Base-by-base conservation (phyloP, 75 land plant species). In the Cryptomeria japonica region DNA sequence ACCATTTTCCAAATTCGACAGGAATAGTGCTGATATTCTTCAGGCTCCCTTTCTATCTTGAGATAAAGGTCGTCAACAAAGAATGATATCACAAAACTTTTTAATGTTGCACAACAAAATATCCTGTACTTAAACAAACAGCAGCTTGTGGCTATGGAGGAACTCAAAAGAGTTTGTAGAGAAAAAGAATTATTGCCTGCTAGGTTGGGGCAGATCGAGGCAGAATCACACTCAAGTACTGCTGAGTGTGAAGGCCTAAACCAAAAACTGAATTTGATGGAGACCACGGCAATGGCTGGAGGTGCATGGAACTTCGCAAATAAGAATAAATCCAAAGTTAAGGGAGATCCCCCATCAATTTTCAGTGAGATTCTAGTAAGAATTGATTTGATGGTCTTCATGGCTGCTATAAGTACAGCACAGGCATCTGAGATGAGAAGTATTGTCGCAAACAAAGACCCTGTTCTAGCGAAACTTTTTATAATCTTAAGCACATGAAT, bases 141-240 rank as follows among this genome's bases (percentile, higher is more conserved):
- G 72, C 91, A 91, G 86, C 93, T 92, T 19, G 70, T 92, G 86
- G 93, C 95, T 36, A 80, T 92, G 15, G 95, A 94, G 89, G 91
- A 94, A 88, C 91, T 94, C 70, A 87, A 92, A 94, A 42, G 84
- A 83, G 83, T 76, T 53, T 89, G 86, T 42, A 79, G 49, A 46
- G 93, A 94, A 44, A 92, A 93, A 77, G 38, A 91, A 37, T 87
- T 89, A 32, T 84, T 94, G 55, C 87, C 88, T 83, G 91, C 89
- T 46, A 91, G 31, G 79, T 42, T 94, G 55, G 87, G 90, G 72
- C 85, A 92, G 75, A 38, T 90, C 28, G 90, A 92, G 70, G 88
- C 84, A 34, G 89, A 88, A 87, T 84, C 89, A 72, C 91, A 91
- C 88, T 80, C 83, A 39, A 46, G 51, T 61, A 37, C 28, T 58